These are phyloP conservation scores for Rheum nobile DNA, from an alignment of 148 eudicot genomes.

Conservation along the genomic window DNA sequence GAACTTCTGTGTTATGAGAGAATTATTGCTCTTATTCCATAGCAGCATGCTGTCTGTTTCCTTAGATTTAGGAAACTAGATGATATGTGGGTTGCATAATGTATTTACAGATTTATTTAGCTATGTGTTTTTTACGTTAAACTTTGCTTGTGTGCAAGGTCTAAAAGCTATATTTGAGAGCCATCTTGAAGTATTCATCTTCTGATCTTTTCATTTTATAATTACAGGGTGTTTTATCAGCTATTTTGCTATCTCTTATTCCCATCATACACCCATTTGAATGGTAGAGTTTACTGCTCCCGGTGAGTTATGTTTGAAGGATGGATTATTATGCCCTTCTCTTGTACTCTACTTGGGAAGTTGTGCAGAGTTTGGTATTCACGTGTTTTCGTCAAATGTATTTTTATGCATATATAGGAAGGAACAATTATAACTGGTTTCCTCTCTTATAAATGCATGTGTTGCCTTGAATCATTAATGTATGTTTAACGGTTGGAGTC, in stretches of 20 bases:
- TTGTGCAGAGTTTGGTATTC: neutral
- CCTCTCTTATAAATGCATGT: neutral
- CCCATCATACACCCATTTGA: slow-evolving; percentile 92
- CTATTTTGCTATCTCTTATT: slow-evolving; percentile 60
- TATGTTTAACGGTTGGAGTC: neutral
- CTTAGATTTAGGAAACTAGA: neutral
- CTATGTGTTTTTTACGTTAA: neutral
- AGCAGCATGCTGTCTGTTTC: neutral
- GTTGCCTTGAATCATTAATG: neutral
- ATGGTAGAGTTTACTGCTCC: slow-evolving; percentile 92
- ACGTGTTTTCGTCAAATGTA: neutral
- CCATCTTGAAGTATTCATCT: neutral
- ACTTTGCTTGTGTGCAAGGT: neutral
- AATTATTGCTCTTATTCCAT: neutral
- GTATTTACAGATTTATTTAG: neutral
- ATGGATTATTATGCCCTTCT: neutral
- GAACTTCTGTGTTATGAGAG: neutral
- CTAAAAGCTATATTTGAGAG: neutral
- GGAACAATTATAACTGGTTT: neutral
- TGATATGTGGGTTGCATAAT: neutral
- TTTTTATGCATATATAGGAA: too few species aligned
- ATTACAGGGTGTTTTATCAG: slow-evolving; percentile 80
- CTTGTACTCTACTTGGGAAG: neutral
- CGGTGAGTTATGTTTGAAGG: slow-evolving; percentile 38
- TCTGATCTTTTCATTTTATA: slow-evolving; percentile 12